A percentile compares a stretch with the other conserved stretches of the same genome.
phyloP scores from a whole-genome alignment of 805 yeast species.

The Wickerhamomyces hampshirensis region DNA sequence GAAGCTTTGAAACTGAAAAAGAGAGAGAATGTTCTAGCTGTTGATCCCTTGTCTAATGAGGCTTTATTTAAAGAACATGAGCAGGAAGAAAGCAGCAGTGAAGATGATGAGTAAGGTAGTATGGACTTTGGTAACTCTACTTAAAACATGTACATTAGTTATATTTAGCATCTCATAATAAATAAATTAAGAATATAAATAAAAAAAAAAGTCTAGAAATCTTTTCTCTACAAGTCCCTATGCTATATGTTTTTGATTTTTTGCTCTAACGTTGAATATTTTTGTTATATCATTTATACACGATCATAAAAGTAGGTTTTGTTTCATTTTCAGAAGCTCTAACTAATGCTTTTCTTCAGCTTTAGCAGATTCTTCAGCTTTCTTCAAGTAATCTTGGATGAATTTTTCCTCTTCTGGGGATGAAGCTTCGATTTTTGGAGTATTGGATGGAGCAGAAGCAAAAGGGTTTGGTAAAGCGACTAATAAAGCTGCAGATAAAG shows the following conservation, averaged over 20 bases:
- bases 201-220: not conserved
- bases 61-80: slow-evolving; percentile 52
- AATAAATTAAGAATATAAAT: slow-evolving; percentile 1
- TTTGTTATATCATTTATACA: too few relatives aligned
- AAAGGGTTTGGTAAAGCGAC: slow-evolving; percentile 69
- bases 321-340: slow-evolving; percentile 4
- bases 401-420: slow-evolving; percentile 88
- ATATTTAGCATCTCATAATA: too few relatives aligned
- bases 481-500: slow-evolving; percentile 64
- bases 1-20: slow-evolving; percentile 66
- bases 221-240: too few relatives aligned
- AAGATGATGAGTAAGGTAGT: slow-evolving; percentile 1
- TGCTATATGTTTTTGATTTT: too few relatives aligned
- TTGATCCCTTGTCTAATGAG: slow-evolving; percentile 80
- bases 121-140: too few relatives aligned
- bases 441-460: slow-evolving; percentile 33
- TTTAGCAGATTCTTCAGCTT: slow-evolving; percentile 28
- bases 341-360: not conserved
- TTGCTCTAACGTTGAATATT: too few relatives aligned
- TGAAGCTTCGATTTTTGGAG: slow-evolving; percentile 65
- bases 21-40: slow-evolving; percentile 68
- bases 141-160: too few relatives aligned
- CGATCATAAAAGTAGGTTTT: not conserved
- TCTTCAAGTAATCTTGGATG: slow-evolving; percentile 60
- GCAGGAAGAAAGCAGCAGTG: too few relatives aligned